These are phyloP conservation scores for Nannizzia gypsea DNA, from an alignment of 2,329 filamentous ascomycete species.

Conservation along the genomic window DNA sequence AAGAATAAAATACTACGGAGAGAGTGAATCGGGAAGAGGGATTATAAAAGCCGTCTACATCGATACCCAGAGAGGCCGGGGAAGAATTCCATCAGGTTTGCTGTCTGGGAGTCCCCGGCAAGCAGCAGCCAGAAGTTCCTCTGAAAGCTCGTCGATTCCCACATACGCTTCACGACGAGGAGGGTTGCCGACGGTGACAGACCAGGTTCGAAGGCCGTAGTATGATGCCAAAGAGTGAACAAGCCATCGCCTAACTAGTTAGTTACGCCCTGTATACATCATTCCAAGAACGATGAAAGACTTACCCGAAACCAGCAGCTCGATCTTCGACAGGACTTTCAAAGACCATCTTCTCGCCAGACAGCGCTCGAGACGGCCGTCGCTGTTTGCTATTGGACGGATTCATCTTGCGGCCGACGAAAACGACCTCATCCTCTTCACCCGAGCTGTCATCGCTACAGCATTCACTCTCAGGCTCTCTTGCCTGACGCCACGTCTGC, in stretches of 20 bases:
- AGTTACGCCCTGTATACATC: neutral
- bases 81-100: conserved; percentile 27
- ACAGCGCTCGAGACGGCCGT: conserved; percentile 21
- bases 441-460: conserved; percentile 16
- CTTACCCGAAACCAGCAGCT: conserved; percentile 69
- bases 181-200: conserved; percentile 59
- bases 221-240: conserved; percentile 87
- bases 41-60: conserved; percentile 18
- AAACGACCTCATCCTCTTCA: conserved; percentile 81
- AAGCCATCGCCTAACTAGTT: conserved; percentile 62
- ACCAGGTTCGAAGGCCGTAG: conserved; percentile 78
- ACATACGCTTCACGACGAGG: conserved; percentile 72
- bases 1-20: neutral
- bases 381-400: conserved; percentile 33
- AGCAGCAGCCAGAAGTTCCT: conserved; percentile 24
- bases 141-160: conserved; percentile 39
- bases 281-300: conserved; percentile 15
- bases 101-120: conserved; percentile 10
- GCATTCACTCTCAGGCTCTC: conserved; percentile 4
- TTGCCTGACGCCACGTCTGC: conserved; percentile 36
- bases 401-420: conserved; percentile 57
- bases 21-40: neutral
- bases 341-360: conserved; percentile 58
- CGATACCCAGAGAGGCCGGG: conserved; percentile 28
- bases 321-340: conserved; percentile 66